Percentiles rank a stretch among this genome's conserved stretches.
phyloP scores from a whole-genome alignment of 495 filamentous ascomycete species.

The Cenococcum geophilum region DNA sequence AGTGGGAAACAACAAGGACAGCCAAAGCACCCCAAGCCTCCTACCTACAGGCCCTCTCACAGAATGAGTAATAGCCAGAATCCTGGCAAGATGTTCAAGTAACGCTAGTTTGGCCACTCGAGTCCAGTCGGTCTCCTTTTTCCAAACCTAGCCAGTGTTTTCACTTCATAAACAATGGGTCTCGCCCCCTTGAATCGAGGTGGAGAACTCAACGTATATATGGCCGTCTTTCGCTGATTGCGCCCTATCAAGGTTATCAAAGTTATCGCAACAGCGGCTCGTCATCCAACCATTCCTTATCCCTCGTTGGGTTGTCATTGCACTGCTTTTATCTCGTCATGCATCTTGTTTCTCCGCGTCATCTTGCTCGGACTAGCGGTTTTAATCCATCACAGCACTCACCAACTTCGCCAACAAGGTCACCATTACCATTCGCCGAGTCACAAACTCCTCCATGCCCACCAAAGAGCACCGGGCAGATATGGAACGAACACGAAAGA shows the following conservation, averaged over 20 bases:
- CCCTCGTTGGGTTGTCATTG: conserved; percentile 7
- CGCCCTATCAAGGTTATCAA: conserved; percentile 22
- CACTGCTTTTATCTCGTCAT: conserved; percentile 1
- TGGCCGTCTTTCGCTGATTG: conserved; percentile 7
- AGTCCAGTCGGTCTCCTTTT: conserved; percentile 20
- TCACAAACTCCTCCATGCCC: conserved; percentile 16
- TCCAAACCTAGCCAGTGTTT: conserved; percentile 1
- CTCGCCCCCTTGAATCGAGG: conserved; percentile 22
- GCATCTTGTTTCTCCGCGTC: background rate
- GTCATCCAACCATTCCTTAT: conserved; percentile 1
- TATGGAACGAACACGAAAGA: conserved; percentile 28
- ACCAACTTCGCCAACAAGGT: conserved; percentile 16
- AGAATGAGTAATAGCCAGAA: conserved; percentile 1
- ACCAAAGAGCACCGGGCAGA: conserved; percentile 12
- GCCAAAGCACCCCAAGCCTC: background rate
- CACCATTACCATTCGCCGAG: conserved; percentile 16
- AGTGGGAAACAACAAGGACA: background rate
- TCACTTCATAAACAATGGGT: conserved; percentile 24
- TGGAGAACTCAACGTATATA: conserved; percentile 25
- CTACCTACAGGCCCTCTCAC: background rate
- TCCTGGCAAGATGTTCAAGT: conserved; percentile 21
- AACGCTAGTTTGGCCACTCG: conserved; percentile 20
- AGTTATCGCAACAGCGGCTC: background rate
- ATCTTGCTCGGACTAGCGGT: background rate
- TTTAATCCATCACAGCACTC: conserved; percentile 13